Evolutionary conservation across 139 green algal genomes (phyloP).

Genomic region (Auxenochlorella protothecoides): DNA sequence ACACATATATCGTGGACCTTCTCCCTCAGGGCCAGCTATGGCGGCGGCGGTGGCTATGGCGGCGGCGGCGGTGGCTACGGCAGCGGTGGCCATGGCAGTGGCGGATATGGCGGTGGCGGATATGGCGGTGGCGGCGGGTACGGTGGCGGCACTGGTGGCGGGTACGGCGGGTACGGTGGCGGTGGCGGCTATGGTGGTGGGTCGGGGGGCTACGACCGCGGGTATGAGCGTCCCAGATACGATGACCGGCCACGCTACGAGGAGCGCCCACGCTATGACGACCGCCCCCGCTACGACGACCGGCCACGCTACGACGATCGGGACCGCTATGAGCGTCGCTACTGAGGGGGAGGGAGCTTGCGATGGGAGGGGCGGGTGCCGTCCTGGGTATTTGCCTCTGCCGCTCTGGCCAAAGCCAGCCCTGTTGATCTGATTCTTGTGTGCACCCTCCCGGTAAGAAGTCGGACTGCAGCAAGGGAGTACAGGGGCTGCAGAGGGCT

Average conservation of each 20-base stretch:
- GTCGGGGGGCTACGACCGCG: background rate
- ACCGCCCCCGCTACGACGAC: background rate
- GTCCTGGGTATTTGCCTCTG: too few species aligned
- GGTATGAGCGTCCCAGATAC: background rate
- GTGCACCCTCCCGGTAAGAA: too few species aligned
- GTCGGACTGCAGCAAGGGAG: too few species aligned
- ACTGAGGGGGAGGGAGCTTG: background rate
- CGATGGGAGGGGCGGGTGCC: too few species aligned
- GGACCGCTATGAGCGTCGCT: slow-evolving; percentile 6
- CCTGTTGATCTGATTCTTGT: too few species aligned
- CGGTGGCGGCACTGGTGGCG: slow-evolving; percentile 12
- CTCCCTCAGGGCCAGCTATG: too few species aligned
- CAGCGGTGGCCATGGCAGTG: background rate
- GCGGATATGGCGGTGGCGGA: slow-evolving; percentile 8
- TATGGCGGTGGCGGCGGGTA: slow-evolving; percentile 4
- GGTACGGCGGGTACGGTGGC: background rate
- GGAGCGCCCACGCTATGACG: background rate
- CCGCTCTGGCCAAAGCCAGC: too few species aligned
- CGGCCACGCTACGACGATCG: background rate
- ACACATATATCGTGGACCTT: background rate
- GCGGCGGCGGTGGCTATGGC: slow-evolving; percentile 4
- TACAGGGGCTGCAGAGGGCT: too few species aligned
- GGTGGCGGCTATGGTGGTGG: background rate
- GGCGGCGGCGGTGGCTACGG: slow-evolving; percentile 4
- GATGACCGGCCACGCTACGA: slow-evolving; percentile 2